These are phyloP conservation scores for Emergomyces orientalis DNA, from an alignment of 2,329 filamentous ascomycete species.

Conservation along the genomic window DNA sequence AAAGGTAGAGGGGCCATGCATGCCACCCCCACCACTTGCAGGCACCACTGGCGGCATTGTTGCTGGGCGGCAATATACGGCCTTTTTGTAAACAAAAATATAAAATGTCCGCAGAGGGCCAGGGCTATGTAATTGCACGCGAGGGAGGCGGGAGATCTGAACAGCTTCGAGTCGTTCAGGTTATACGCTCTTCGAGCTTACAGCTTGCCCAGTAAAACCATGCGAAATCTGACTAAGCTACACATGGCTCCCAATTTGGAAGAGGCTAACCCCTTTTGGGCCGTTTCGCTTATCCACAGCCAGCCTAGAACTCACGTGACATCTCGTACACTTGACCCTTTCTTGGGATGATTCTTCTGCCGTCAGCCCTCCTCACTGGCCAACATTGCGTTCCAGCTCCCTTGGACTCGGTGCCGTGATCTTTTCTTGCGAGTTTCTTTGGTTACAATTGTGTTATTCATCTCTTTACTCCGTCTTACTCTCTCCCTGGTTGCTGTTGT, in stretches of 20 bases:
- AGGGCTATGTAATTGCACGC: not conserved
- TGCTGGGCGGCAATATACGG: slow-evolving; percentile 7
- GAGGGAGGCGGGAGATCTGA: not conserved
- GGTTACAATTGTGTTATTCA: slow-evolving; percentile 5
- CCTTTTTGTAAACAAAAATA: not conserved
- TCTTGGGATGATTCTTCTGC: slow-evolving; percentile 1
- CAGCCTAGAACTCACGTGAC: slow-evolving; percentile 17
- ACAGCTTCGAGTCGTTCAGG: not conserved
- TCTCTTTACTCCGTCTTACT: not conserved
- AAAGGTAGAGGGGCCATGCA: slow-evolving; percentile 54
- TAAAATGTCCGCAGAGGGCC: not conserved
- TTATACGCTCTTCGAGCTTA: not conserved
- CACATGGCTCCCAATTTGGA: no score
- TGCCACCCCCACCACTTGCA: slow-evolving; percentile 39
- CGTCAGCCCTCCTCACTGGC: not conserved
- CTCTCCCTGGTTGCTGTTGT: slow-evolving; percentile 2
- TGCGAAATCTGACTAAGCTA: not conserved
- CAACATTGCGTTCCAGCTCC: slow-evolving; percentile 4
- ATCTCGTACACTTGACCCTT: slow-evolving; percentile 8
- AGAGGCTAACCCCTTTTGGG: slow-evolving; percentile 1
- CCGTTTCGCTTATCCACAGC: not conserved
- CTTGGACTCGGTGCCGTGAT: not conserved
- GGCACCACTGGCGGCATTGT: slow-evolving; percentile 51
- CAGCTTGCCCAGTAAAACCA: not conserved
- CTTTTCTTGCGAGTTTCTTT: slow-evolving; percentile 7